Evolutionary conservation across 169 alveolate species (phyloP).

Genomic region (Ichthyophthirius multifiliis): DNA sequence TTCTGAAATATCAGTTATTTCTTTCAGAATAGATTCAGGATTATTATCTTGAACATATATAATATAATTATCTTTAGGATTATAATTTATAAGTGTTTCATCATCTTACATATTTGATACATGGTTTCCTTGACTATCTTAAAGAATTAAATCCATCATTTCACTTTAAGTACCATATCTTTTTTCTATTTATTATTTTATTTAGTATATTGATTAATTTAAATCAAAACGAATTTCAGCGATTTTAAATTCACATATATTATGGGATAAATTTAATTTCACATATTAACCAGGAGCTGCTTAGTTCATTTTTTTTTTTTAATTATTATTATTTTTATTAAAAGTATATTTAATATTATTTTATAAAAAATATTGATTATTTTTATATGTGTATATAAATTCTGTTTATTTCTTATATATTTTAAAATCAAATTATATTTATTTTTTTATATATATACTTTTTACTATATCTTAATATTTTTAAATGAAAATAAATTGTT

Average conservation of each 20-base stretch:
- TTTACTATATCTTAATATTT: too few species aligned
- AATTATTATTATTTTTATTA: too few species aligned
- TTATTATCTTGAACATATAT: constrained; percentile 75
- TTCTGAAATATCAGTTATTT: constrained; percentile 65
- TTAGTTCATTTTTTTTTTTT: too few species aligned
- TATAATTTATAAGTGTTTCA: constrained; percentile 54
- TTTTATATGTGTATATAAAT: too few species aligned
- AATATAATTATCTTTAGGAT: constrained; percentile 72
- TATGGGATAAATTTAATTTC: constrained; percentile 80
- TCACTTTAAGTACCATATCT: constrained; percentile 80
- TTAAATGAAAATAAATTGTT: too few species aligned
- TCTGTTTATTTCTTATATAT: too few species aligned
- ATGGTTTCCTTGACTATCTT: constrained; percentile 61
- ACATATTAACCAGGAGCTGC: too few species aligned
- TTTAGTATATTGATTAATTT: constrained; percentile 50
- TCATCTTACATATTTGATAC: constrained; percentile 65
- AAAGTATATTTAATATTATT: too few species aligned
- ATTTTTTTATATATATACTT: too few species aligned
- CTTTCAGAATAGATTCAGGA: constrained; percentile 57
- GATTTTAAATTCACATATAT: constrained; percentile 61
- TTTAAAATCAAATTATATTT: too few species aligned
- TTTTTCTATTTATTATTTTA: constrained; percentile 67
- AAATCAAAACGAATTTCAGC: constrained; percentile 79
- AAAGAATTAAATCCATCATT: constrained; percentile 64
- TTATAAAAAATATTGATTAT: too few species aligned